Evolutionary conservation across 2,329 filamentous ascomycete genomes (phyloP).

Genomic region (Cryphonectria carpinicola): DNA sequence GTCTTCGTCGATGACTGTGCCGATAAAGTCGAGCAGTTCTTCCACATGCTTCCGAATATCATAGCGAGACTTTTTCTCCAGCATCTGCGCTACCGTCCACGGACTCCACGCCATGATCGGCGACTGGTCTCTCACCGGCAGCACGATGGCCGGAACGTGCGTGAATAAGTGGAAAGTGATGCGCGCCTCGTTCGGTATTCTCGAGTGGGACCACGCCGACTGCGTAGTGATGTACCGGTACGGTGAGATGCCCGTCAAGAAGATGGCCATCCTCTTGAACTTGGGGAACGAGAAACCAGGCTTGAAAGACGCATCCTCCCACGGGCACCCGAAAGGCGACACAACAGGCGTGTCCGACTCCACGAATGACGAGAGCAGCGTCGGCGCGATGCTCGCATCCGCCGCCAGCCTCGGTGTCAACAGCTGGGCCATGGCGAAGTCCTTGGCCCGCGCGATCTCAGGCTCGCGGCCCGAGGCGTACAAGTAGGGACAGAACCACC

Average conservation of each 20-base stretch:
- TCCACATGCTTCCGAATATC: slow-evolving; percentile 20
- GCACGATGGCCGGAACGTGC: slow-evolving; percentile 31
- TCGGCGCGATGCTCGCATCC: slow-evolving; percentile 29
- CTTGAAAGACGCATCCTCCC: slow-evolving; percentile 21
- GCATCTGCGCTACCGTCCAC: slow-evolving; percentile 31
- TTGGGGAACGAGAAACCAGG: slow-evolving; percentile 22
- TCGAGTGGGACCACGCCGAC: slow-evolving; percentile 31
- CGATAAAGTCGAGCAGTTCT: slow-evolving; percentile 28
- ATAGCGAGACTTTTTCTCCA: slow-evolving; percentile 26
- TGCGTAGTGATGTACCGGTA: slow-evolving; percentile 29
- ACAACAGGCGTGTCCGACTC: slow-evolving; percentile 29
- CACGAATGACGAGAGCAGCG: slow-evolving; percentile 27
- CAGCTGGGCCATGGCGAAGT: slow-evolving; percentile 30
- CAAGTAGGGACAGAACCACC: slow-evolving; percentile 32
- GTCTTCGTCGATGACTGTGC: slow-evolving; percentile 27
- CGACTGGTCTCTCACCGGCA: slow-evolving; percentile 29
- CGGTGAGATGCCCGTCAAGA: slow-evolving; percentile 31
- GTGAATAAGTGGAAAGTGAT: slow-evolving; percentile 31
- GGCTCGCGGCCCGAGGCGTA: slow-evolving; percentile 30
- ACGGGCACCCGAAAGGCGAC: slow-evolving; percentile 24
- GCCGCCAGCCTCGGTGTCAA: slow-evolving; percentile 29
- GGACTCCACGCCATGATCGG: slow-evolving; percentile 32
- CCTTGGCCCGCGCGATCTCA: slow-evolving; percentile 29
- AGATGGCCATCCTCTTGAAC: slow-evolving; percentile 29
- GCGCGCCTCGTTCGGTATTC: slow-evolving; percentile 30